Percentiles rank a stretch among this genome's conserved stretches.
phyloP scores from a whole-genome alignment of 495 filamentous ascomycete species.

The Penicillium ochrochloron region DNA sequence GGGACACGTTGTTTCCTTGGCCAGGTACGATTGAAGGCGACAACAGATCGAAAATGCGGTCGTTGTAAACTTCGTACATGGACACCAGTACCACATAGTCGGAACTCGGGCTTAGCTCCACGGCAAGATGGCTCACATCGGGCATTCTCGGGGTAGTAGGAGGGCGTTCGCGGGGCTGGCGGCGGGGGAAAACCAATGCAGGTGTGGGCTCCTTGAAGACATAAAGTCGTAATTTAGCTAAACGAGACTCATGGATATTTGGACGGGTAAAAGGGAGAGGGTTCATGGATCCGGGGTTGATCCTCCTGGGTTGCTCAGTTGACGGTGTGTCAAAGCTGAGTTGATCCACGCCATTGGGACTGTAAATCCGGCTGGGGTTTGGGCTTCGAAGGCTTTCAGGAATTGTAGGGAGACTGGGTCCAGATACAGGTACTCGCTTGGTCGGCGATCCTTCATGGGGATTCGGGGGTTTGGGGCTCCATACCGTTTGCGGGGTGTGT shows the following conservation, averaged over 20 bases:
- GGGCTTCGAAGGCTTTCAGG: slow-evolving; percentile 32
- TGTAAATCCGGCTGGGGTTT: slow-evolving; percentile 4
- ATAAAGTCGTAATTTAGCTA: slow-evolving; percentile 44
- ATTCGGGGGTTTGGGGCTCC: slow-evolving; percentile 37
- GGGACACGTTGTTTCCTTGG: slow-evolving; percentile 46
- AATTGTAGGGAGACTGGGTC: slow-evolving; percentile 33
- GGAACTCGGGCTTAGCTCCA: slow-evolving; percentile 69
- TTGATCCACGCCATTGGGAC: slow-evolving; percentile 19
- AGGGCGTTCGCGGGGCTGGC: slow-evolving; percentile 63
- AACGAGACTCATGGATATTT: slow-evolving; percentile 24
- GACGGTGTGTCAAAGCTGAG: slow-evolving; percentile 11
- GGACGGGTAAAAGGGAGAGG: slow-evolving; percentile 29
- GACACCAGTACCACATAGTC: slow-evolving; percentile 91
- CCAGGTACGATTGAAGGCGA: slow-evolving; percentile 54
- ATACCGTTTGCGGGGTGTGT: slow-evolving; percentile 52
- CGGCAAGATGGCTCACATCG: slow-evolving; percentile 69
- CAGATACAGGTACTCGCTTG: slow-evolving; percentile 29
- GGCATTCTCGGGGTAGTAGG: slow-evolving; percentile 72
- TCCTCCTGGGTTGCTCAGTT: slow-evolving; percentile 22
- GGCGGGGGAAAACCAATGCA: slow-evolving; percentile 57
- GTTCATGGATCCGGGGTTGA: slow-evolving; percentile 17
- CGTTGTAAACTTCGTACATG: slow-evolving; percentile 99
- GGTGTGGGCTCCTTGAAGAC: slow-evolving; percentile 55
- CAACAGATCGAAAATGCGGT: slow-evolving; percentile 93
- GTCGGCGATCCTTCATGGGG: slow-evolving; percentile 28